phyloP scores from a whole-genome alignment of 2,329 filamentous ascomycete species.

The Microdochium paspali region DNA sequence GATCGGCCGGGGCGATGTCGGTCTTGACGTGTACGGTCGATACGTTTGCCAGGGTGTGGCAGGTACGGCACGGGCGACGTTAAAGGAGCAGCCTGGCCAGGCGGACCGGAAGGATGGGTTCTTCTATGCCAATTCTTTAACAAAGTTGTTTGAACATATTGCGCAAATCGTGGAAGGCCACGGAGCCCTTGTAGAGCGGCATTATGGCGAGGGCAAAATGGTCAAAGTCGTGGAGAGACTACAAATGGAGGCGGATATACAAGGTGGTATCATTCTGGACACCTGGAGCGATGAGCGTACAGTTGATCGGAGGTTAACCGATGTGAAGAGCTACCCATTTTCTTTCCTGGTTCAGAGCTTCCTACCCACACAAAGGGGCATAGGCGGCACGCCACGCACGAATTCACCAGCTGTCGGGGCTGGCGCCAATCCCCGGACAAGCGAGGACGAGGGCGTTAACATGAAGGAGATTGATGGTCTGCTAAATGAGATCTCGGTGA shows the following conservation, averaged over 20 bases:
- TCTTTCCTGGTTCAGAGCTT: constrained; percentile 96
- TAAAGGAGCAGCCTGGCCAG: constrained; percentile 57
- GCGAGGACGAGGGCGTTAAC: constrained; percentile 87
- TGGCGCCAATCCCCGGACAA: constrained; percentile 43
- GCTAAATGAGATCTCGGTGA: constrained; percentile 79
- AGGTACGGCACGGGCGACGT: constrained; percentile 67
- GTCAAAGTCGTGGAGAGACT: constrained; percentile 84
- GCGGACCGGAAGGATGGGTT: constrained; percentile 63
- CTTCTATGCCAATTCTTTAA: constrained; percentile 87
- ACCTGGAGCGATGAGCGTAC: constrained; percentile 87
- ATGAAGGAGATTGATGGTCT: constrained; percentile 93
- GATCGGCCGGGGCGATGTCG: constrained; percentile 80
- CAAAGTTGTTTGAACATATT: constrained; percentile 93
- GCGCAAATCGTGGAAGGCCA: constrained; percentile 93
- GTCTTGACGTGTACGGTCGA: constrained; percentile 86
- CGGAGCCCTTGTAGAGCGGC: constrained; percentile 80
- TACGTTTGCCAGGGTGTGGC: constrained; percentile 97
- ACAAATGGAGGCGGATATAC: constrained; percentile 90
- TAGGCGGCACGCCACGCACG: constrained; percentile 54
- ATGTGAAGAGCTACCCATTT: constrained; percentile 96
- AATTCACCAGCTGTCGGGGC: constrained; percentile 64
- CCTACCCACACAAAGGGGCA: constrained; percentile 58
- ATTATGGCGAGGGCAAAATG: constrained; percentile 93
- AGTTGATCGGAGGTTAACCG: constrained; percentile 78
- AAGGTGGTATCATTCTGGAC: constrained; percentile 91